phyloP scores from a whole-genome alignment of 345 rosid genomes.

The Syzygium oleosum region DNA sequence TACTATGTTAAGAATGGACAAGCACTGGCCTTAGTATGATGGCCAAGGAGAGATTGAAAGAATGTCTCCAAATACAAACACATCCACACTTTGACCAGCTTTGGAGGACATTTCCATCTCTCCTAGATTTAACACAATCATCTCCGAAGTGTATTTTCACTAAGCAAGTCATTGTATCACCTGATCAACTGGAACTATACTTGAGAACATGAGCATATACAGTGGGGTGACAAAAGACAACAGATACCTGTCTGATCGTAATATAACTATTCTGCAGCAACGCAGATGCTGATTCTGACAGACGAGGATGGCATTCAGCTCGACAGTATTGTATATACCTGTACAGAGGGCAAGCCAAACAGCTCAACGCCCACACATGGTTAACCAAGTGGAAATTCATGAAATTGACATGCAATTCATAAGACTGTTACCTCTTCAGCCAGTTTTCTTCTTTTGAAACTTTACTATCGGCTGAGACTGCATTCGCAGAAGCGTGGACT shows the following conservation, averaged over 20 bases:
- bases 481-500: constrained; percentile 87
- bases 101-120: neutral
- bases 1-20: neutral
- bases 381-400: neutral
- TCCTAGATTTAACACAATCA: neutral
- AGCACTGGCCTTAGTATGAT: neutral
- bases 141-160: neutral
- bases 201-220: neutral
- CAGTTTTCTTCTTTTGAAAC: constrained; percentile 78
- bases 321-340: constrained; percentile 88
- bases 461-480: constrained; percentile 36
- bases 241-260: constrained; percentile 72
- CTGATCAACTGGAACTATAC: neutral
- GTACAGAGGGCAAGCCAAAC: constrained; percentile 5
- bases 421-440: constrained; percentile 63
- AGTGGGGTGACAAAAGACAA: neutral
- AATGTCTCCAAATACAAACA: neutral
- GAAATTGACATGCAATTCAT: neutral
- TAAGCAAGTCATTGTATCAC: neutral
- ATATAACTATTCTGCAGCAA: constrained; percentile 76
- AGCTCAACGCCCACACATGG: neutral
- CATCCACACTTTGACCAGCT: neutral
- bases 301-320: constrained; percentile 73
- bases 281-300: constrained; percentile 66
- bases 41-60: neutral